Evolutionary conservation across 129 eudicot species (phyloP).

Genomic region (Flaveria brownii): DNA sequence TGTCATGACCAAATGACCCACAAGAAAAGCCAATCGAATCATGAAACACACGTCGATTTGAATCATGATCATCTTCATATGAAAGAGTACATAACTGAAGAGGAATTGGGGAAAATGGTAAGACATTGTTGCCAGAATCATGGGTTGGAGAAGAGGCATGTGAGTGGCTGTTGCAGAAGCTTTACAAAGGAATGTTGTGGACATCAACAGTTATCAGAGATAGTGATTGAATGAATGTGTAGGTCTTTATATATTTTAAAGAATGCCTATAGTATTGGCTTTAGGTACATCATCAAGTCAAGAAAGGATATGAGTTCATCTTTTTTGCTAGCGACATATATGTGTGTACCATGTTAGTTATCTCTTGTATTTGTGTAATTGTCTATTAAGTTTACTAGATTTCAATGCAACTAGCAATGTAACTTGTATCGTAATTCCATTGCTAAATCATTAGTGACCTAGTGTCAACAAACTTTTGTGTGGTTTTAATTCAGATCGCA

Average conservation of each 20-base stretch:
- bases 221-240: slow-evolving; percentile 51
- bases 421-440: background rate
- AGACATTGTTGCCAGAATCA: slow-evolving; percentile 40
- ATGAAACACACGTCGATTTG: slow-evolving; percentile 11
- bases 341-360: slow-evolving; percentile 20
- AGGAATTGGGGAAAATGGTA: slow-evolving; percentile 43
- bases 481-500: too few relatives aligned
- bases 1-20: slow-evolving; percentile 17
- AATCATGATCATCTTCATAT: background rate
- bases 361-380: slow-evolving; percentile 10
- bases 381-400: background rate
- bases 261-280: slow-evolving; percentile 26
- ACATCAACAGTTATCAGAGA: slow-evolving; percentile 50
- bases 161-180: slow-evolving; percentile 52
- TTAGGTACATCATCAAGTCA: slow-evolving; percentile 12
- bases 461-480: too few relatives aligned
- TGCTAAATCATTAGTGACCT: background rate
- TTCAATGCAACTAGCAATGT: background rate
- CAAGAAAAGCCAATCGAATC: slow-evolving; percentile 32
- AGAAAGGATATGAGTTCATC: slow-evolving; percentile 16
- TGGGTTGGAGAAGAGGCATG: slow-evolving; percentile 31
- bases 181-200: slow-evolving; percentile 61
- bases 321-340: slow-evolving; percentile 31
- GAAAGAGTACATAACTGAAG: slow-evolving; percentile 36
- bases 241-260: slow-evolving; percentile 5